Evolutionary conservation across 2,329 filamentous ascomycete genomes (phyloP), one percentile per base, ranked within the genome.

Genomic region (Cladosporium sp.): DNA sequence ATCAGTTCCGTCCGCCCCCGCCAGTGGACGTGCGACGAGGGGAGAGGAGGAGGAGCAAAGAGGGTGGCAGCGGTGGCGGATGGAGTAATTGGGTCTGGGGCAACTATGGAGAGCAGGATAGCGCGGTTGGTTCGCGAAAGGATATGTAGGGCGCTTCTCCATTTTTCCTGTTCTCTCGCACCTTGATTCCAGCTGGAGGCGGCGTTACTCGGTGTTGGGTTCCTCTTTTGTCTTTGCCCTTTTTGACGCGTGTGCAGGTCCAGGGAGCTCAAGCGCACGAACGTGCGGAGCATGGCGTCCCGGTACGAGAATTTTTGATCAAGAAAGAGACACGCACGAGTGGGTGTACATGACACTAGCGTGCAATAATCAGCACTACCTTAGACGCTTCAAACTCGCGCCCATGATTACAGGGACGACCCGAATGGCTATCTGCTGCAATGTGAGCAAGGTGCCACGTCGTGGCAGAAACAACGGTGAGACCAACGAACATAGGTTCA

Each of bases 21-120:
- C 55, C 42, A n/a, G 46, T 35, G 9, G 11, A 31, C 11, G 22
- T 13, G 22, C 16, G 18, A 5, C 14, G 40, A 18, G 38, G 37
- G 13, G 55, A 37, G 52, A 52, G 33, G 37, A 52, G 46, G 54
- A 43, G 44, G 46, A 40, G 52, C 54, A 43, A 16, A 53, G 51
- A 42, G 48, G 37, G 14, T 37, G 42, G 34, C 34, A 59, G 55
- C 9, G 51, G 50, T 28, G 50, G 45, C 28, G 63, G 64, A 2
- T 70, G 68, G 68, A 61, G 61, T 37, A 69, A 68, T 38, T 68
- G 61, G 60, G 65, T 70, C 38, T 70, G 67, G 67, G 66, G 65
- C 4, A 64, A 62, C 49, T 68, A 69, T 52, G 67, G 67, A n/a
- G 66, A 69, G 56, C 67, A 63, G 56, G 66, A 69, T 34, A 62